phyloP scores from a whole-genome alignment of 1,139 yeast species.

The Blastobotrys ciferrii region DNA sequence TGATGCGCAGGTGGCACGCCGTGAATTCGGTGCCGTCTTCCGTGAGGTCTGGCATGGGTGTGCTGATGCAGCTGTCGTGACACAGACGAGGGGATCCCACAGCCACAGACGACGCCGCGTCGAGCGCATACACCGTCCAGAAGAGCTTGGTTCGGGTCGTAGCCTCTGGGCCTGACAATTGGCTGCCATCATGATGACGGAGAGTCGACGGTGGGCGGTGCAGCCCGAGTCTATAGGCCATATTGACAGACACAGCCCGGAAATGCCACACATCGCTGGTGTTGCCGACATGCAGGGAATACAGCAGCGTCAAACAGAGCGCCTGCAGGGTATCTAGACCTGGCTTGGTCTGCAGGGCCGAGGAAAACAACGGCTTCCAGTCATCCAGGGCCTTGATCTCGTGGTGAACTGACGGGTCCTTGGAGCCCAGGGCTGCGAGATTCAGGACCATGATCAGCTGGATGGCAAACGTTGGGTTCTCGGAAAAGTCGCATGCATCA shows the following conservation, averaged over 20 bases:
- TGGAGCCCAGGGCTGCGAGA: conserved; percentile 30
- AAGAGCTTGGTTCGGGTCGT: conserved; percentile 78
- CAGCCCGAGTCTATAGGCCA: conserved; percentile 82
- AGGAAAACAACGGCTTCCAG: conserved; percentile 44
- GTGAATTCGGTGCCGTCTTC: conserved; percentile 9
- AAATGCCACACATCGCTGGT: conserved; percentile 70
- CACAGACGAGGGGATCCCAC: conserved; percentile 80
- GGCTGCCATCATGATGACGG: conserved; percentile 54
- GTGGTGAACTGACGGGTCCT: conserved; percentile 11
- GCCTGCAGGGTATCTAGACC: conserved; percentile 71
- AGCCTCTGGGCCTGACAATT: conserved; percentile 50
- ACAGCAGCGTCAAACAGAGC: conserved; percentile 63
- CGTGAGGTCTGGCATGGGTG: conserved; percentile 65
- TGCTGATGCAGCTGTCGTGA: conserved; percentile 79
- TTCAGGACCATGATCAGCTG: conserved; percentile 47
- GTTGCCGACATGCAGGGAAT: conserved; percentile 73
- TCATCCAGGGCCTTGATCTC: conserved; percentile 13
- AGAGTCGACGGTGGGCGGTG: conserved; percentile 90
- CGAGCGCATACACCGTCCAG: conserved; percentile 82
- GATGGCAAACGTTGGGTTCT: conserved; percentile 36
- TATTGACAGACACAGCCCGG: conserved; percentile 71
- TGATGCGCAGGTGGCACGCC: conserved; percentile 30
- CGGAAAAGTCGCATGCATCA: conserved; percentile 12
- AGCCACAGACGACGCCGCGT: conserved; percentile 69
- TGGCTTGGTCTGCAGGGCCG: conserved; percentile 55